These are phyloP conservation scores for Penicillium janthinellum DNA, from an alignment of 2,329 filamentous ascomycete species.

Conservation along the genomic window DNA sequence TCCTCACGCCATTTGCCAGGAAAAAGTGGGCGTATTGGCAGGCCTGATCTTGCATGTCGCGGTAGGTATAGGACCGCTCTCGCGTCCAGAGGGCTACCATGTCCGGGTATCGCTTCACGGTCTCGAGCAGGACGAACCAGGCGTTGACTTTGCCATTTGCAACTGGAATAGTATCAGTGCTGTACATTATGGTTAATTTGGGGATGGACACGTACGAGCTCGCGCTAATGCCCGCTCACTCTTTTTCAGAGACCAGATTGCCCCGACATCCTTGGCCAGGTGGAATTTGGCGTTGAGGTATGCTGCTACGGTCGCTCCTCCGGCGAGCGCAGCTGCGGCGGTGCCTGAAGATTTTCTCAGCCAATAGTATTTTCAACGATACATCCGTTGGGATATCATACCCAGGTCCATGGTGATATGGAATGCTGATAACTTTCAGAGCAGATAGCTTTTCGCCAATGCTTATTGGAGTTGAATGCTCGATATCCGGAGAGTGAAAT, in stretches of 20 bases:
- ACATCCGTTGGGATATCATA: background rate
- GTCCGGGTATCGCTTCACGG: constrained; percentile 55
- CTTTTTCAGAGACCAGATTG: constrained; percentile 48
- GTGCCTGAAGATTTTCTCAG: constrained; percentile 17
- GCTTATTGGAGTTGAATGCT: background rate
- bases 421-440: background rate
- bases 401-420: constrained; percentile 16
- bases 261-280: constrained; percentile 61
- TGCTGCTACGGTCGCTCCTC: constrained; percentile 32
- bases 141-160: constrained; percentile 58
- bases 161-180: constrained; percentile 35
- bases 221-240: constrained; percentile 50
- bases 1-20: constrained; percentile 58
- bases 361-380: background rate
- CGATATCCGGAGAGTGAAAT: background rate
- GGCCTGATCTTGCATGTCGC: constrained; percentile 56
- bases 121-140: constrained; percentile 67
- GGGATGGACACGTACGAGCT: constrained; percentile 48
- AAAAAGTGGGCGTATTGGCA: constrained; percentile 67
- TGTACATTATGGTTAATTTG: background rate
- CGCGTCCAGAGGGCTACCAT: constrained; percentile 69
- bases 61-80: constrained; percentile 61
- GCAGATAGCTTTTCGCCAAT: background rate
- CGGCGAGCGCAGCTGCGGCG: constrained; percentile 30
- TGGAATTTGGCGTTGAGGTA: constrained; percentile 67